phyloP scores from a whole-genome alignment of 1,139 yeast species.

The Pneumocystis jirovecii region DNA sequence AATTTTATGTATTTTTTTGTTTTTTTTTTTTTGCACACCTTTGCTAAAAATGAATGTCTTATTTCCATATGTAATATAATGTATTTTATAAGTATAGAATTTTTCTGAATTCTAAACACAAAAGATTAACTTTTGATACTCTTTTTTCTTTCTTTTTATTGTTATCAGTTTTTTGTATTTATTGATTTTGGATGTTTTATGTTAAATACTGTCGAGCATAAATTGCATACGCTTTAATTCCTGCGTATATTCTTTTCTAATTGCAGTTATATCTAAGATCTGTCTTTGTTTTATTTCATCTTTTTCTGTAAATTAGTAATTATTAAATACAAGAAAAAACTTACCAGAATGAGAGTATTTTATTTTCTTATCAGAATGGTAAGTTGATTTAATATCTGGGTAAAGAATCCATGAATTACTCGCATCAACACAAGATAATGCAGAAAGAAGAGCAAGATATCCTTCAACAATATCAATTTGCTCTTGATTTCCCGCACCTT shows the following conservation, averaged over 20 bases:
- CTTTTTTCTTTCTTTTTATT: too few species aligned
- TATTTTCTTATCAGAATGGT: constrained; percentile 3
- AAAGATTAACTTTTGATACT: too few species aligned
- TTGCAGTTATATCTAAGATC: neutral
- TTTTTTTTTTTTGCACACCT: too few species aligned
- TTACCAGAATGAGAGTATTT: neutral
- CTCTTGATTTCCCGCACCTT: constrained; percentile 4
- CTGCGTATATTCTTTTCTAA: neutral
- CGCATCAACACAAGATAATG: constrained; percentile 7
- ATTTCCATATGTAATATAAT: too few species aligned
- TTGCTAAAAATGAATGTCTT: too few species aligned
- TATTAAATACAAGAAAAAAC: neutral
- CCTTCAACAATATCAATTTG: constrained; percentile 10
- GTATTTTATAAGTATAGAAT: too few species aligned
- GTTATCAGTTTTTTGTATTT: too few species aligned
- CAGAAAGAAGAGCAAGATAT: constrained; percentile 10
- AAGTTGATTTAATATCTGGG: constrained; percentile 1
- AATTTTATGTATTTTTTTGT: too few species aligned
- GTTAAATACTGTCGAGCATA: neutral
- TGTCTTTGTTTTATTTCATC: neutral
- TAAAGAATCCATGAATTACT: constrained; percentile 11
- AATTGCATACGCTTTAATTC: neutral
- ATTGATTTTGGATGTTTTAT: neutral
- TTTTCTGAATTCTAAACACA: too few species aligned
- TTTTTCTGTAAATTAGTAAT: neutral